Percentiles rank a stretch among this genome's conserved stretches.
Evolutionary conservation across 1,284 basidiomycete species (phyloP).

Genomic region (Austroboletus niveus): DNA sequence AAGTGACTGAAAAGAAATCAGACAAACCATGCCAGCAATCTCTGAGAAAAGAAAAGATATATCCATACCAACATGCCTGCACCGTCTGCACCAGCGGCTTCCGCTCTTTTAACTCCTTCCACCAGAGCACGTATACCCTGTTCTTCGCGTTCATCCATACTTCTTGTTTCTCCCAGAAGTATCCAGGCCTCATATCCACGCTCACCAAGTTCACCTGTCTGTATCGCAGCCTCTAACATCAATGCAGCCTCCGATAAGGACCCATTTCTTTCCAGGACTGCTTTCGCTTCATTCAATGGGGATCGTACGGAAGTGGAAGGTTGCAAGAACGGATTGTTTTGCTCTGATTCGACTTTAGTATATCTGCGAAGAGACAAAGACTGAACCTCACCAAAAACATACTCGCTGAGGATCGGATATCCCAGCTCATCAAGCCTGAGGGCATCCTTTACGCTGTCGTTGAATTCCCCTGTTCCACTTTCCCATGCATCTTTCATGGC

Average conservation of each 20-base stretch:
- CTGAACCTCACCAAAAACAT: constrained; percentile 66
- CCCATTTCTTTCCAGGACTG: constrained; percentile 74
- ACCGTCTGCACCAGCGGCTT: constrained; percentile 62
- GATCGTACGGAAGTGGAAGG: constrained; percentile 51
- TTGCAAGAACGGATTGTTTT: constrained; percentile 70
- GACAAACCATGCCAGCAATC: neutral
- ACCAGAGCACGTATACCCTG: constrained; percentile 73
- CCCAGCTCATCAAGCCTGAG: constrained; percentile 69
- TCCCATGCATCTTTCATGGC: constrained; percentile 66
- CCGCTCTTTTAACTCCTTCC: constrained; percentile 65
- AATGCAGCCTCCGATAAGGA: constrained; percentile 84
- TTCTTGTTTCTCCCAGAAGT: constrained; percentile 88
- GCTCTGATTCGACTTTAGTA: constrained; percentile 39
- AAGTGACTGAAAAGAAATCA: constrained; percentile 61
- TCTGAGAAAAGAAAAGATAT: neutral
- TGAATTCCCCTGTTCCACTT: constrained; percentile 44
- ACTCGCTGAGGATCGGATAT: constrained; percentile 65
- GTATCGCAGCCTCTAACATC: constrained; percentile 86
- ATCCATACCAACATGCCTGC: constrained; percentile 80
- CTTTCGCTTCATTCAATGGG: constrained; percentile 67
- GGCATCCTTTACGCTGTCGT: constrained; percentile 37
- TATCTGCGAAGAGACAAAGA: neutral
- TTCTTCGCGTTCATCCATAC: constrained; percentile 94
- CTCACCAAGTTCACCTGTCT: constrained; percentile 72
- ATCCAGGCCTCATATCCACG: constrained; percentile 92